Base-by-base conservation (phyloP, 306 rosid species). In the Lithocarpus polystachyus region DNA sequence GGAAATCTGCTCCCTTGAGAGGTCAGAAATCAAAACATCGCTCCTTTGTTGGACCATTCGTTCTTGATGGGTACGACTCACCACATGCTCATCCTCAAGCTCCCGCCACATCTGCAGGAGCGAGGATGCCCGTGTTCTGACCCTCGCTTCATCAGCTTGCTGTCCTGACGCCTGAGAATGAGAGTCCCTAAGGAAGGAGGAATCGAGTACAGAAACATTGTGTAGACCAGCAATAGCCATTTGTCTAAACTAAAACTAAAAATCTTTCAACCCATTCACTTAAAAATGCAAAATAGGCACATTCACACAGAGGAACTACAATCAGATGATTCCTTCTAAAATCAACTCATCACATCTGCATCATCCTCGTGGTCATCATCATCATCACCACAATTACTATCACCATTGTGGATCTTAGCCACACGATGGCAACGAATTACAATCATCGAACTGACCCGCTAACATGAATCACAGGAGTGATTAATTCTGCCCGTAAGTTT, bases 211-310 rank as follows among this genome's bases (percentile, higher is more conserved):
- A 72, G 96, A 80, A 76, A 86, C 91, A 74, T 87, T 89, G 64
- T 93, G 98, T 64, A 89, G 73, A 74, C 97, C 97, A 81, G 98
- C 96, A 89, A 93, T 81, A 72, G 99, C 97, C 99, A 96, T 90
- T 28, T 81, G 55, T 55, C 60, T 62, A 74, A 87, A 72, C 72
- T 65, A 82, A 51, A 67, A 31, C 76, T 33, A 77, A 56, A 56
- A 76, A 72, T 75, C 64, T 85, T 85, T 77, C 77, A 89, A 79
- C 60, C 85, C 91, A 81, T 83, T 84, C 23, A 68, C 82, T 75
- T 80, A 83, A 88, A 88, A 86, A 82, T 82, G 89, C 90, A 85
- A 81, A 51, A 72, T 82, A 81, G 85, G 80, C 33, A 75, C 90
- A 82, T 24, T 75, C 71, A 70, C 48, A 48, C 75, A 87, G 59